Evolutionary conservation across 2,329 filamentous ascomycete species (phyloP), one percentile per base, ranked within the genome.

Genomic region (Chaetomium sp.): DNA sequence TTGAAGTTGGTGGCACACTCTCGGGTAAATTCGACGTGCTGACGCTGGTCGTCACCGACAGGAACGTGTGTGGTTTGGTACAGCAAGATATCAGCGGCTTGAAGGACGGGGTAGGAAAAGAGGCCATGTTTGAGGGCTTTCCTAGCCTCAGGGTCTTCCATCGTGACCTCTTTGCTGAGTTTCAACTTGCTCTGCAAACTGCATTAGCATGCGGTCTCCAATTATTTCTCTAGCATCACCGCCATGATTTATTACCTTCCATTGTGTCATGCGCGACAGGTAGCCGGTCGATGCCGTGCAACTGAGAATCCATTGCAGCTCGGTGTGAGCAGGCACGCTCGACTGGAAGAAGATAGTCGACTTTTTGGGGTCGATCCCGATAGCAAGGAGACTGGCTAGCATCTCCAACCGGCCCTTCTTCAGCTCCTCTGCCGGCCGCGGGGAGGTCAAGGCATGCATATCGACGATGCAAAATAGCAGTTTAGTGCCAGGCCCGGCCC

Each of bases 191-290:
- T 89, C 87, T 90, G 59, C 43, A 12, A 33, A 11, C 11, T 12
- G 19, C 32, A 12, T 47, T 50, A 44, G 38, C 33, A 1, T 27
- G 41, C 34, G 37, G 8, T 12, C 37, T 12, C 11, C 32, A 10
- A 35, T 12, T 7, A 12, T 35, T 10, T 12, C 34, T 12, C 11
- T n/a, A 35, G 7, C 19, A 6, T 10, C n/a, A n/a, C 6, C n/a
- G 5, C 66, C 19, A 27, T 27, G 19, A 27, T 27, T 27, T 27
- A 27, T 49, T 56, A 89, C 90, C 84, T 99, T 99, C 91, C 94
- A 99, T 71, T 97, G 94, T 34, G 94, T 97, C 94, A 99, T 99
- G n/a, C 94, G 80, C 8, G 87, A 87, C n/a, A 99, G 76, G 72
- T 96, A 95, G 41, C 94, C 94, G 71, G 94, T 91, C 5, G 89